Evolutionary conservation across 2,329 filamentous ascomycete species (phyloP), one percentile per base, ranked within the genome.

Genomic region (Biscogniauxia sp.): DNA sequence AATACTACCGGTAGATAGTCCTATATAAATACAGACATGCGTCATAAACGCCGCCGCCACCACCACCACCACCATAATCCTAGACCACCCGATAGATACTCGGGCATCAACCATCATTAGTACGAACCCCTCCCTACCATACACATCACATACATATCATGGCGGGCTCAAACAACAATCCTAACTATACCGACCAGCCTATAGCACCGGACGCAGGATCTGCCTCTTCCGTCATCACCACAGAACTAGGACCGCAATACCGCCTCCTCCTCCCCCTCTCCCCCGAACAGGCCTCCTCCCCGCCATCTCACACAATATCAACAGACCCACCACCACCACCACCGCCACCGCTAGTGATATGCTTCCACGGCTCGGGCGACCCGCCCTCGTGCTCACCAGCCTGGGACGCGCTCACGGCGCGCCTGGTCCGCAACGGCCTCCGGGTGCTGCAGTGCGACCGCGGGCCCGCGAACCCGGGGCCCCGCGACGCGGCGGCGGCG

Each of bases 301-400:
- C 37, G 1, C 5, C 11, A 17, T 45, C 37, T 11, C 5, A 3
- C 13, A n/a, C 11, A 2, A 45, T 17, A 45, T n/a, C 37, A n/a
- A 11, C 15, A 45, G 11, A 45, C 37, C 37, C 37, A 11, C 17
- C 20, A 3, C 41, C n/a, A 2, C 11, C 26, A 26, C 17, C 37
- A 26, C 45, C 55, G 58, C 11, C 17, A 1, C 70, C 71, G 9
- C 64, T 73, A 11, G 58, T 71, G 11, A 70, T 73, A 23, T 73
- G 69, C 62, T 72, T 72, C 61, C 71, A 72, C 62, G 70, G 71
- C 51, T 72, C 71, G 1, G 71, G 71, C 26, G 67, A 68, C 57
- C 28, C 13, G 13, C 13, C 37, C 17, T 64, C 69, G 13, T 71
- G 67, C 52, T 65, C 64, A 49, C 66, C 69, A 15, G 37, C 63